Percentiles rank a stretch among this genome's conserved stretches.
These are phyloP conservation scores for Xerocomus minutiporus DNA, from an alignment of 1,284 basidiomycete species.

Conservation along the genomic window DNA sequence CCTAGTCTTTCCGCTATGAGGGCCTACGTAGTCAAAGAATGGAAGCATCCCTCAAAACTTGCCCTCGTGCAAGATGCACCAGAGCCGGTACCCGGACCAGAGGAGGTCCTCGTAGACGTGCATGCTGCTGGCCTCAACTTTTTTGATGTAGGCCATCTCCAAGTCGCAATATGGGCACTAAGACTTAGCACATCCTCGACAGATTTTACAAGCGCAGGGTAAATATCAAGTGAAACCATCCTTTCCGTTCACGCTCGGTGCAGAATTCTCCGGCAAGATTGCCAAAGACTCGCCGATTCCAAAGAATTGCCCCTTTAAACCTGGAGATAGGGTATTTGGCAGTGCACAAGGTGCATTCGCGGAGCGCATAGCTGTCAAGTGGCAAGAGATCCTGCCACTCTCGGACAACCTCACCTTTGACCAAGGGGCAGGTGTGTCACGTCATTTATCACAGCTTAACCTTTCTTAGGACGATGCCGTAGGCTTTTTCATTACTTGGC, in stretches of 20 bases:
- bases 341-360: slow-evolving; percentile 77
- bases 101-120: slow-evolving; percentile 79
- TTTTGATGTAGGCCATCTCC: slow-evolving; percentile 56
- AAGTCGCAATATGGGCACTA: background rate
- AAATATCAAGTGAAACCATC: slow-evolving; percentile 84
- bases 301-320: slow-evolving; percentile 71
- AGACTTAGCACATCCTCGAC: slow-evolving; percentile 1
- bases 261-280: slow-evolving; percentile 84
- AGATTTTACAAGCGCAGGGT: slow-evolving; percentile 84
- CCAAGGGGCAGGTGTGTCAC: slow-evolving; percentile 51
- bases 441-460: slow-evolving; percentile 32
- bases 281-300: slow-evolving; percentile 76
- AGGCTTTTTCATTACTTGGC: slow-evolving; percentile 81
- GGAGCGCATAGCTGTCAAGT: slow-evolving; percentile 61
- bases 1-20: slow-evolving; percentile 52
- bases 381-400: slow-evolving; percentile 50
- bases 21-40: slow-evolving; percentile 70
- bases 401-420: slow-evolving; percentile 64
- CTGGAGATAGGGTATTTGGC: slow-evolving; percentile 89
- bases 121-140: slow-evolving; percentile 76
- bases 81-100: slow-evolving; percentile 50
- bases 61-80: slow-evolving; percentile 53
- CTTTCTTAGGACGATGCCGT: slow-evolving; percentile 19
- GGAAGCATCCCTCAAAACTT: slow-evolving; percentile 72
- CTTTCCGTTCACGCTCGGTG: slow-evolving; percentile 78